Evolutionary conservation across 2,329 filamentous ascomycete genomes (phyloP).

Genomic region (Sphaerostilbella broomeana): DNA sequence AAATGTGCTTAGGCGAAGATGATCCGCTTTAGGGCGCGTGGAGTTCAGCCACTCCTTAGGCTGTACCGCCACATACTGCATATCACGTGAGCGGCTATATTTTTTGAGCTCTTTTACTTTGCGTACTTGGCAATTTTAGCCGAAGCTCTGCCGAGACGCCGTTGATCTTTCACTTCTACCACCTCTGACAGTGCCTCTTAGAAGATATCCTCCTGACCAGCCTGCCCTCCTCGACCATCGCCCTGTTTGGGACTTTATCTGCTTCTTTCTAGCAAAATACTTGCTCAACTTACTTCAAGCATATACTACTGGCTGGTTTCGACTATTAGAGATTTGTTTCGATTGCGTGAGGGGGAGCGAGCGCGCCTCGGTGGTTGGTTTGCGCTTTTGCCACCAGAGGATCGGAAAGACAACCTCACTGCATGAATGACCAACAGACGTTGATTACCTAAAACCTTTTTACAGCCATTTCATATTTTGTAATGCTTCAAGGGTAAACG

Average conservation of each 20-base stretch:
- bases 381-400: not conserved
- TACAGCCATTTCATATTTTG: too few relatives aligned
- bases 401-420: conserved; percentile 4
- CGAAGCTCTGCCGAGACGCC: conserved; percentile 10
- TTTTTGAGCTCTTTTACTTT: too few relatives aligned
- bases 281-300: too few relatives aligned
- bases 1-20: conserved; percentile 22
- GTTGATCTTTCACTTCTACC: too few relatives aligned
- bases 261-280: too few relatives aligned
- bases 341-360: conserved; percentile 9
- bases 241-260: too few relatives aligned
- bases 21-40: conserved; percentile 19
- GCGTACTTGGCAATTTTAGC: conserved; percentile 1
- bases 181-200: too few relatives aligned
- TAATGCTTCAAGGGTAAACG: conserved; percentile 5
- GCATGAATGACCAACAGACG: conserved; percentile 9
- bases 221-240: too few relatives aligned
- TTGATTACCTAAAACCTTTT: too few relatives aligned
- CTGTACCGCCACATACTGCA: conserved; percentile 5
- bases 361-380: conserved; percentile 9
- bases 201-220: too few relatives aligned
- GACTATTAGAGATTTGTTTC: not conserved
- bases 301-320: too few relatives aligned
- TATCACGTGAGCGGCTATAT: conserved; percentile 1
- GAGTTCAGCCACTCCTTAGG: conserved; percentile 7